These are phyloP conservation scores for Globisporangium cederbergense DNA, from an alignment of 352 stramenopile genomes.

Conservation along the genomic window DNA sequence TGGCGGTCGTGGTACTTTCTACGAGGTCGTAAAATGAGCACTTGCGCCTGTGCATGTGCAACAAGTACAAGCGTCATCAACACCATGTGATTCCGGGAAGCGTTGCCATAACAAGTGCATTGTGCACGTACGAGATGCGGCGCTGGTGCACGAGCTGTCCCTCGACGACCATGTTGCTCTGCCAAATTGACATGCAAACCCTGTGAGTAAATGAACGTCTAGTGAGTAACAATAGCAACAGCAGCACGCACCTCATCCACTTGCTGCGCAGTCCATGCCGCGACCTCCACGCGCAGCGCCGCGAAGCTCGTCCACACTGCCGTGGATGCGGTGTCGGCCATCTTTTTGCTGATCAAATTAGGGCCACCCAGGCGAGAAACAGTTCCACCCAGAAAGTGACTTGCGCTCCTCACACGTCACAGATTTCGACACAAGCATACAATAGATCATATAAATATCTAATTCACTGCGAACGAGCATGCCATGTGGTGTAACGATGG, in stretches of 20 bases:
- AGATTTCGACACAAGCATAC: not conserved
- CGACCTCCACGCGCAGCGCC: slow-evolving; percentile 38
- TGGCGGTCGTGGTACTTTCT: not conserved
- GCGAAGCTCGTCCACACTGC: slow-evolving; percentile 42
- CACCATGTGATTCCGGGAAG: not conserved
- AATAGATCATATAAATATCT: not conserved
- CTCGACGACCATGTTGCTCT: slow-evolving; percentile 48
- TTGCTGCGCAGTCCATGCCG: slow-evolving; percentile 23
- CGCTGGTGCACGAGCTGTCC: slow-evolving; percentile 75
- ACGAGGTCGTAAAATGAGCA: slow-evolving; percentile 79
- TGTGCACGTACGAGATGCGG: slow-evolving; percentile 51
- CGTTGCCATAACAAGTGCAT: not conserved
- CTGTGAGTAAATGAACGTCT: no score
- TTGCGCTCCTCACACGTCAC: slow-evolving; percentile 16
- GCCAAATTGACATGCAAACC: slow-evolving; percentile 2
- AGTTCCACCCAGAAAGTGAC: not conserved
- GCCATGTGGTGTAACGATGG: no score
- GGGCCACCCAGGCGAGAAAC: slow-evolving; percentile 3
- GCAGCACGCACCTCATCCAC: slow-evolving; percentile 14
- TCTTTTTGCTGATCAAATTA: slow-evolving; percentile 21
- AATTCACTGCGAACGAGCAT: not conserved
- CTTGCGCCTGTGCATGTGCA: slow-evolving; percentile 33
- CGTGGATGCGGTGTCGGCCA: not conserved
- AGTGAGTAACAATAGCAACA: not conserved
- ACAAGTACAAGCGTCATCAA: not conserved